These are phyloP conservation scores for Trypanosoma lewisi DNA, from an alignment of 208 protist species.

Conservation along the genomic window DNA sequence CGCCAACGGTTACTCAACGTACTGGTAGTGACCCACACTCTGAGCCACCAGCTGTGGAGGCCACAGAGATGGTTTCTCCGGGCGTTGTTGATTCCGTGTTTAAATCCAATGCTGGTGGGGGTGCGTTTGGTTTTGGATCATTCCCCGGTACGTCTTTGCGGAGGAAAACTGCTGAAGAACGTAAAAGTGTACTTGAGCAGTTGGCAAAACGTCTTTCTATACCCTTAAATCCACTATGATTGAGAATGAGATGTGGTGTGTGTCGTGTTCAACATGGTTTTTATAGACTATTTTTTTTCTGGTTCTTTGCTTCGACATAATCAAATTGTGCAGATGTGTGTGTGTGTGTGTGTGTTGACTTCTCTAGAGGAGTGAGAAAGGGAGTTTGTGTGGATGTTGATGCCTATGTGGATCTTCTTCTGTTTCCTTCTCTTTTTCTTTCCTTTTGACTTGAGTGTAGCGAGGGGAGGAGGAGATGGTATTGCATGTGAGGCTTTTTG, in stretches of 20 bases:
- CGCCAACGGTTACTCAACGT: not conserved
- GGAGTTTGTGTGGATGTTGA: not conserved
- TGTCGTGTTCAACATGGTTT: too few species aligned
- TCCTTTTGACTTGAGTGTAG: not conserved
- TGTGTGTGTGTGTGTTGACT: not conserved
- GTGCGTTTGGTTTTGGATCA: not conserved
- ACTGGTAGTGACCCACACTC: not conserved
- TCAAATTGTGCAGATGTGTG: not conserved
- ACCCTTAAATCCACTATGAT: not conserved
- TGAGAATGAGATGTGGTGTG: not conserved
- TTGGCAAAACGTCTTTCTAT: constrained; percentile 11
- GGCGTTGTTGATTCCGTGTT: not conserved
- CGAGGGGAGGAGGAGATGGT: constrained; percentile 3
- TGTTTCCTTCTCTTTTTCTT: not conserved
- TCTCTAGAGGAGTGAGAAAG: too few species aligned
- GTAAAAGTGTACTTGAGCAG: constrained; percentile 14
- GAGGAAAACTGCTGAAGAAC: constrained; percentile 1
- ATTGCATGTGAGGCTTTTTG: constrained; percentile 20
- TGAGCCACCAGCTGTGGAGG: not conserved
- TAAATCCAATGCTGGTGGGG: not conserved
- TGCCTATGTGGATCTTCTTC: not conserved
- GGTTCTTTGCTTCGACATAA: not conserved
- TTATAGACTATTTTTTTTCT: too few species aligned
- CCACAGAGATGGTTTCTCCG: not conserved
- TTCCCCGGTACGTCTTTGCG: not conserved